phyloP scores from a whole-genome alignment of 2,329 filamentous ascomycete genomes.

The Claviceps sp. region DNA sequence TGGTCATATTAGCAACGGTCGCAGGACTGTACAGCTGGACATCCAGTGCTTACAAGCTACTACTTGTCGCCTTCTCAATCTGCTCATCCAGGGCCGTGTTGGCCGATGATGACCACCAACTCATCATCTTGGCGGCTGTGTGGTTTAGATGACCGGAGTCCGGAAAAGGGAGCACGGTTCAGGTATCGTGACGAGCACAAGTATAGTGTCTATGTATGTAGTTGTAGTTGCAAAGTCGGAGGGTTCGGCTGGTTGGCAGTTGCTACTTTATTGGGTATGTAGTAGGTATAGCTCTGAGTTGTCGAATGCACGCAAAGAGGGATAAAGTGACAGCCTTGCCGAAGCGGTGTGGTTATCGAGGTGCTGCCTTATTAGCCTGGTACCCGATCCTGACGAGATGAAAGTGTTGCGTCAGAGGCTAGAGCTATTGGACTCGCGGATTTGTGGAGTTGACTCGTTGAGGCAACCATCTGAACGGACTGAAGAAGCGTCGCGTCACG shows the following conservation, averaged over 20 bases:
- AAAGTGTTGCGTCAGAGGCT: constrained; percentile 3
- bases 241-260: background rate
- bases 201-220: background rate
- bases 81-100: constrained; percentile 92
- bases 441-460: constrained; percentile 2
- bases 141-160: background rate
- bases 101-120: constrained; percentile 88
- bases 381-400: background rate
- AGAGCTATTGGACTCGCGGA: background rate
- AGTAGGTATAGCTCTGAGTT: background rate
- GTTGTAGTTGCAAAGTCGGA: background rate
- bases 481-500: background rate
- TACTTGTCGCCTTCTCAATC: constrained; percentile 87
- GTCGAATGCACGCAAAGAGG: background rate
- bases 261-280: background rate
- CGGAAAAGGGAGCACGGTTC: background rate
- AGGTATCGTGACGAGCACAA: background rate
- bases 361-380: background rate
- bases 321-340: background rate
- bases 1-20: constrained; percentile 5
- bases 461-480: too few species aligned
- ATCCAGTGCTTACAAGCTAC: constrained; percentile 58
- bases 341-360: background rate
- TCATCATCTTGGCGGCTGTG: constrained; percentile 49
- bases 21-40: background rate